Evolutionary conservation across 2,329 filamentous ascomycete genomes (phyloP).

Genomic region (Trichoderma koningiopsis): DNA sequence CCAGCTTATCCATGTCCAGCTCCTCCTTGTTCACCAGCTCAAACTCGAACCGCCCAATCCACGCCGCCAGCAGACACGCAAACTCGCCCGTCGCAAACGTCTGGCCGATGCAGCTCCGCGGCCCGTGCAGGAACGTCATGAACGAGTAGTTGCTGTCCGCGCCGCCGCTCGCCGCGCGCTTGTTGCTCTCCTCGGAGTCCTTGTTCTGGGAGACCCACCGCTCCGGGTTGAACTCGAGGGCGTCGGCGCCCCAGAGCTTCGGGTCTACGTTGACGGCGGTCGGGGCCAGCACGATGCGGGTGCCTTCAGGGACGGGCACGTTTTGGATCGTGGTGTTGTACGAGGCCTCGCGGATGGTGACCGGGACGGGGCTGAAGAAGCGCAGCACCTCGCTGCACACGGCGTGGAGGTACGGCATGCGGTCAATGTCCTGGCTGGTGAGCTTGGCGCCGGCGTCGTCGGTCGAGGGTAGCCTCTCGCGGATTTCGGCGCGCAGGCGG

Average conservation of each 20-base stretch:
- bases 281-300: conserved; percentile 64
- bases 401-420: conserved; percentile 77
- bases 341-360: conserved; percentile 67
- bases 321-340: conserved; percentile 67
- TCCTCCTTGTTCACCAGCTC: conserved; percentile 58
- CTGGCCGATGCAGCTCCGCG: conserved; percentile 81
- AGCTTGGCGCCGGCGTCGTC: conserved; percentile 41
- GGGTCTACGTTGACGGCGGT: conserved; percentile 71
- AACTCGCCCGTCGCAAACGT: conserved; percentile 83
- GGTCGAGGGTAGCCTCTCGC: conserved; percentile 57
- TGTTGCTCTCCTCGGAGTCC: conserved; percentile 35
- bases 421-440: conserved; percentile 61
- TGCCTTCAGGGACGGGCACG: conserved; percentile 69
- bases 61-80: conserved; percentile 75
- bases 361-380: conserved; percentile 69
- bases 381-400: conserved; percentile 78
- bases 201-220: conserved; percentile 63
- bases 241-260: conserved; percentile 75
- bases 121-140: conserved; percentile 83
- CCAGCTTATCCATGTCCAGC: conserved; percentile 66
- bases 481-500: conserved; percentile 69
- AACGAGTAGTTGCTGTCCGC: conserved; percentile 75
- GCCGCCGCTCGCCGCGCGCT: conserved; percentile 63
- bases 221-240: conserved; percentile 75
- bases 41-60: conserved; percentile 75